These are phyloP conservation scores for Pholiota microspora DNA, from an alignment of 768 basidiomycete genomes.

Conservation along the genomic window DNA sequence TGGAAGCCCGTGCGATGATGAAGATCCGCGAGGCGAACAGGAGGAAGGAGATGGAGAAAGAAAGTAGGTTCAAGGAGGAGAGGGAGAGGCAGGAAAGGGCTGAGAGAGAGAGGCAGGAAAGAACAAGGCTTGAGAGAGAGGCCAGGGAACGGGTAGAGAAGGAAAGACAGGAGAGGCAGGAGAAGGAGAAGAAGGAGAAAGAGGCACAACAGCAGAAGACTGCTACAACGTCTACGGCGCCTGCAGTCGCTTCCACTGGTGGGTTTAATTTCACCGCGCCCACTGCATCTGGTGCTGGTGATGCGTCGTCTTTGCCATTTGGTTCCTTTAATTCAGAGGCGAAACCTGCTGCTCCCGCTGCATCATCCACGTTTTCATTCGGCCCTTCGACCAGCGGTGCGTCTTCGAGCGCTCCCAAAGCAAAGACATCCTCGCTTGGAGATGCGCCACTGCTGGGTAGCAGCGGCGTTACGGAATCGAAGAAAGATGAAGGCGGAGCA, in stretches of 20 bases:
- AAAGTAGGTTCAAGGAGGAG: conserved; percentile 33
- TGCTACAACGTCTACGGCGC: conserved; percentile 7
- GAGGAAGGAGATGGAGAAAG: conserved; percentile 45
- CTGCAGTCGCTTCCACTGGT: not conserved
- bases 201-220: conserved; percentile 14
- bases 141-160: conserved; percentile 16
- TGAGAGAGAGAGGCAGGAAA: conserved; percentile 22
- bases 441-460: not conserved
- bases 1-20: conserved; percentile 77
- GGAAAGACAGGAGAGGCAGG: conserved; percentile 26
- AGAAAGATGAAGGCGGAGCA: not conserved
- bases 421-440: not conserved
- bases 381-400: conserved; percentile 5
- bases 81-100: conserved; percentile 26
- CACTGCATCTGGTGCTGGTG: not conserved
- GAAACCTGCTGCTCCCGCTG: not conserved
- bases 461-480: not conserved
- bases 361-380: conserved; percentile 1
- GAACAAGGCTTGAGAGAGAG: conserved; percentile 15
- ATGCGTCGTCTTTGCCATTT: conserved; percentile 1
- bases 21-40: conserved; percentile 55
- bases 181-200: conserved; percentile 15
- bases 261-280: not conserved
- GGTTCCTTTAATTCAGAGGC: not conserved
- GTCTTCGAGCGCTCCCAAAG: not conserved